Evolutionary conservation across 2,329 filamentous ascomycete species (phyloP).

Genomic region (Pestalotiopsis sp.): DNA sequence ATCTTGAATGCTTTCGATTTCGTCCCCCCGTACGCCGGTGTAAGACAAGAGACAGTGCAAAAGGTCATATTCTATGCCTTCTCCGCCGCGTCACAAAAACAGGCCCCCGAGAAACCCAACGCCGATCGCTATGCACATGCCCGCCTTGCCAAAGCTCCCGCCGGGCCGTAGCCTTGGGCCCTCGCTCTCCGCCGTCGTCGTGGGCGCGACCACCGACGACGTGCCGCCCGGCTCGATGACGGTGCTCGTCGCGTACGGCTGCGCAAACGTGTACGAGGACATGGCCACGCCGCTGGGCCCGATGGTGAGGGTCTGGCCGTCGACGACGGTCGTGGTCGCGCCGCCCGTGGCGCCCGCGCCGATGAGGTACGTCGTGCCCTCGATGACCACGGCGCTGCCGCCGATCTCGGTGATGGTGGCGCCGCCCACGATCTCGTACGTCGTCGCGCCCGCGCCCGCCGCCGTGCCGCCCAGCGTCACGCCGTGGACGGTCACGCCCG

Average conservation of each 20-base stretch:
- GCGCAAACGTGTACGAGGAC: constrained; percentile 45
- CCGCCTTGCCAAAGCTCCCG: constrained; percentile 18
- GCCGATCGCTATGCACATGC: constrained; percentile 42
- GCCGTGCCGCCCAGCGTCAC: constrained; percentile 45
- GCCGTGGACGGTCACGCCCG: constrained; percentile 42
- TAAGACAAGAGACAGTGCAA: neutral
- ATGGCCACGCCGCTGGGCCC: constrained; percentile 52
- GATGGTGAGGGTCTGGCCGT: constrained; percentile 54
- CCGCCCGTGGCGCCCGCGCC: constrained; percentile 42
- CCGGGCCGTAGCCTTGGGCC: constrained; percentile 19
- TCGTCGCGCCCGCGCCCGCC: constrained; percentile 38
- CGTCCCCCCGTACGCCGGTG: neutral
- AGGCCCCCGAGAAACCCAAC: constrained; percentile 35
- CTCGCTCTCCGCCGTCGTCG: constrained; percentile 24
- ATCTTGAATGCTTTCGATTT: neutral
- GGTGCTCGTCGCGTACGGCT: constrained; percentile 48
- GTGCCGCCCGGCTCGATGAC: constrained; percentile 39
- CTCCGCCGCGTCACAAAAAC: constrained; percentile 15
- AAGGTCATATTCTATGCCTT: neutral
- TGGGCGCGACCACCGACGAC: constrained; percentile 21
- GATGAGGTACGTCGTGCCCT: constrained; percentile 52
- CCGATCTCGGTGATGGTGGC: constrained; percentile 54
- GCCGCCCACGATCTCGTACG: constrained; percentile 52
- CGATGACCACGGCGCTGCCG: constrained; percentile 51
- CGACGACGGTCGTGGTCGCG: constrained; percentile 46